These are phyloP conservation scores for Xylaria sp. DNA, from an alignment of 2,329 filamentous ascomycete species.

Conservation along the genomic window DNA sequence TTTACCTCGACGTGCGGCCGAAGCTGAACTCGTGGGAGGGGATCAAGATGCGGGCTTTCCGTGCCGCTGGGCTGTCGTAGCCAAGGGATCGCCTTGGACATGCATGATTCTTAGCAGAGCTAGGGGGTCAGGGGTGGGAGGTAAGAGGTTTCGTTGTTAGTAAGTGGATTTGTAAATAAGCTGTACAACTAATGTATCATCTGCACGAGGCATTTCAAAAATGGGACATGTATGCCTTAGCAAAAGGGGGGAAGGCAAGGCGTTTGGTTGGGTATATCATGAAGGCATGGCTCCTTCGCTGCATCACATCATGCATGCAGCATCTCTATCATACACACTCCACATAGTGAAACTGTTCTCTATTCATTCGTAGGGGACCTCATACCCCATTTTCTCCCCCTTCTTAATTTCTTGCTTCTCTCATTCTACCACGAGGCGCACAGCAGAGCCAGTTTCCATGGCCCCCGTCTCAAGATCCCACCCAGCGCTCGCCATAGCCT, in stretches of 20 bases:
- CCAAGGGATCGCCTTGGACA: too few species aligned
- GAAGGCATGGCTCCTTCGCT: conserved; percentile 26
- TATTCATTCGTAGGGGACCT: background rate
- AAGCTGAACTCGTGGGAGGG: conserved; percentile 77
- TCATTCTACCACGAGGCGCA: conserved; percentile 54
- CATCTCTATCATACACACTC: conserved; percentile 35
- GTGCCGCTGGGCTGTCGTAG: conserved; percentile 62
- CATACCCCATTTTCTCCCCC: conserved; percentile 41
- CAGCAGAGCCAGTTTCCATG: conserved; percentile 71
- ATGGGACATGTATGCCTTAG: conserved; percentile 9
- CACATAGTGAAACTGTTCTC: conserved; percentile 32
- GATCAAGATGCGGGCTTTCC: conserved; percentile 71
- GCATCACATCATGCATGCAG: conserved; percentile 22
- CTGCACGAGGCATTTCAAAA: conserved; percentile 9
- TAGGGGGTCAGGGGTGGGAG: background rate
- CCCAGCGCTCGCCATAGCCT: conserved; percentile 59
- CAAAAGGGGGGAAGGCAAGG: conserved; percentile 32
- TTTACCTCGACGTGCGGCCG: conserved; percentile 75
- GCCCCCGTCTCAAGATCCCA: conserved; percentile 75
- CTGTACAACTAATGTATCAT: conserved; percentile 40
- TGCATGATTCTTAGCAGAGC: background rate
- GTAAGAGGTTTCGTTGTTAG: background rate
- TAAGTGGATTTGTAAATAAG: conserved; percentile 35
- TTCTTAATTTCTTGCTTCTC: conserved; percentile 6
- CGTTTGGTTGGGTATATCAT: conserved; percentile 40